These are phyloP conservation scores for Teratosphaeriaceae sp. DNA, from an alignment of 2,329 filamentous ascomycete genomes.

Conservation along the genomic window DNA sequence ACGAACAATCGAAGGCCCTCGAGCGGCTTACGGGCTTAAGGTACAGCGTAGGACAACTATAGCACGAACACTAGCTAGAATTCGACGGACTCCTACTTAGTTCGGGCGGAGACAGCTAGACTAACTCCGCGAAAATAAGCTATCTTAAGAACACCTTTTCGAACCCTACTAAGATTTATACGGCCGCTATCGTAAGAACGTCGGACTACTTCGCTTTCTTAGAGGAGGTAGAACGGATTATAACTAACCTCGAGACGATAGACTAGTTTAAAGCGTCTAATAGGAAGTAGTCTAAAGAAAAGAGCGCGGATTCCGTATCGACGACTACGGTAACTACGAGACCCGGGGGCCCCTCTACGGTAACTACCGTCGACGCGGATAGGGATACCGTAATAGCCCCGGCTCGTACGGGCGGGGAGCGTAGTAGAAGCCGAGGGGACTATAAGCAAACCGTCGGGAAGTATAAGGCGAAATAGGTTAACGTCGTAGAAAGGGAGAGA, in stretches of 20 bases:
- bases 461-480: not conserved
- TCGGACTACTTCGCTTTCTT: slow-evolving; percentile 1
- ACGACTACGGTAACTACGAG: not conserved
- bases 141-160: slow-evolving; percentile 5
- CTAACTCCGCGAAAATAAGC: slow-evolving; percentile 2
- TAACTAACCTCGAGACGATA: slow-evolving; percentile 3
- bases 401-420: not conserved
- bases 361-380: not conserved
- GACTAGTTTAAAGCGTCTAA: slow-evolving; percentile 6
- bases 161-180: not conserved
- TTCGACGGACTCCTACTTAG: slow-evolving; percentile 8
- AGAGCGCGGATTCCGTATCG: not conserved
- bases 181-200: not conserved
- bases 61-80: slow-evolving; percentile 14
- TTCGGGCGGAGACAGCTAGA: slow-evolving; percentile 4
- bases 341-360: not conserved
- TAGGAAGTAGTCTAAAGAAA: slow-evolving; percentile 3
- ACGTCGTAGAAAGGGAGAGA: not conserved
- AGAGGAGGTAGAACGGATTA: slow-evolving; percentile 5
- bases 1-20: slow-evolving; percentile 8
- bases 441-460: not conserved
- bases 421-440: not conserved
- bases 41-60: slow-evolving; percentile 5
- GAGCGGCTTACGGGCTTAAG: slow-evolving; percentile 6
- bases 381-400: slow-evolving; percentile 6